Evolutionary conservation across 352 stramenopile genomes (phyloP), one percentile per base, ranked within the genome.

Genomic region (Globisporangium solare): DNA sequence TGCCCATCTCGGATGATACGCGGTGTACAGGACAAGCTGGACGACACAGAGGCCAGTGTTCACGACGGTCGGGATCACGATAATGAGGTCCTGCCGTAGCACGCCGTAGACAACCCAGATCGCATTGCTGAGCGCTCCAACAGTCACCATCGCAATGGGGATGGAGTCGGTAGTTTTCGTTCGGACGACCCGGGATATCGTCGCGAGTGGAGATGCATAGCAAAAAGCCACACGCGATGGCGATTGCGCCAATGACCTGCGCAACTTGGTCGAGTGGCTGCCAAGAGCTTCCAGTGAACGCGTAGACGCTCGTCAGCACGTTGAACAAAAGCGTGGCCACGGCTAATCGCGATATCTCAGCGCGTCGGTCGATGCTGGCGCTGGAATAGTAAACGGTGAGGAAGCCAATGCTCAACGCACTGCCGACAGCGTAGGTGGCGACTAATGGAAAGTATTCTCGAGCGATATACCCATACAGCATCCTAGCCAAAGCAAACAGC

Each of bases 361-460:
- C 35, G 8, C n/a, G 31, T 13, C 27, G 52, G 17, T 67, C 53
- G 12, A 56, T 49, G 37, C 68, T 49, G 6, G 76, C 60, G 59
- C 62, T 74, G 24, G 51, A 51, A 47, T 75, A 82, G 57, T 78
- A 85, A 41, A 86, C 45, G n/a, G 47, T 50, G 46, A 84, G 61
- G 58, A 85, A 84, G 22, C 64, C 53, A 10, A 71, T 57, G 40
- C 63, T 84, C 1, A 73, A 68, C n/a, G 62, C 42, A 24, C 64
- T 52, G 48, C 72, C 43, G 45, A 80, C 59, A 6, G 70, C 40
- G 61, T 74, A 61, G 22, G 74, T 70, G 54, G 62, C 58, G 54
- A 81, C 71, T 11, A 87, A 61, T 15, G 76, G 79, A 51, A 89
- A 82, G 60, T 79, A 83, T 47, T 75, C 60, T 5, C 50, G 37